Evolutionary conservation across 805 yeast species (phyloP), one percentile per base, ranked within the genome.

Genomic region (Yarrowia porcina): DNA sequence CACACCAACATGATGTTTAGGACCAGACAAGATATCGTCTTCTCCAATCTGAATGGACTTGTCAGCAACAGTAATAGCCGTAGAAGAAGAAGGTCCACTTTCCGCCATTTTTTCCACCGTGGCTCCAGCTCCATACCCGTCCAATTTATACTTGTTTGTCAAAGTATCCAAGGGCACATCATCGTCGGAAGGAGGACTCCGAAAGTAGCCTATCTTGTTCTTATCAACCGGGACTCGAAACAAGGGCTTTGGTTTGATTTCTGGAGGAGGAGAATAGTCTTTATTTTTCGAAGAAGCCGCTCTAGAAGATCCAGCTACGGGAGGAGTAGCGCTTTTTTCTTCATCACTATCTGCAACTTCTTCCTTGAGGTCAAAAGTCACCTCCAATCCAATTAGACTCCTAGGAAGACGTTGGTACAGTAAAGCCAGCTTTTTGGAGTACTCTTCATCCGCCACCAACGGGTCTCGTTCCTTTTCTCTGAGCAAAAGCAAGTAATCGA

Each of bases 311-410:
- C n/a, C n/a, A n/a, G n/a, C n/a, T n/a, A n/a, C n/a, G n/a, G n/a
- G n/a, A n/a, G n/a, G n/a, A n/a, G n/a, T n/a, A n/a, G n/a, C n/a
- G n/a, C n/a, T n/a, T n/a, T n/a, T n/a, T 2, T 7, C 30, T 3
- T 33, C 56, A 4, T 17, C 21, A 5, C n/a, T 11, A 3, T 32
- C 54, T 4, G 4, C 25, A 28, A 13, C 54, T 1, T 30, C 52
- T 6, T 45, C 52, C 27, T 45, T 30, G 3, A 45, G 12, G 11
- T 49, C 57, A 23, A 35, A 49, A 5, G 41, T 49, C 41, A 49
- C 57, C n/a, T 49, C 32, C 21, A 49, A 10, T 6, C 57, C 57
- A 11, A 49, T 49, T 3, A 49, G 32, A n/a, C 57, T 23, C 41
- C 15, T 33, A 4, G 57, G 57, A 10, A 49, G 32, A 10, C 57